phyloP scores from a whole-genome alignment of 352 stramenopile species.

The Phytophthora cactorum region DNA sequence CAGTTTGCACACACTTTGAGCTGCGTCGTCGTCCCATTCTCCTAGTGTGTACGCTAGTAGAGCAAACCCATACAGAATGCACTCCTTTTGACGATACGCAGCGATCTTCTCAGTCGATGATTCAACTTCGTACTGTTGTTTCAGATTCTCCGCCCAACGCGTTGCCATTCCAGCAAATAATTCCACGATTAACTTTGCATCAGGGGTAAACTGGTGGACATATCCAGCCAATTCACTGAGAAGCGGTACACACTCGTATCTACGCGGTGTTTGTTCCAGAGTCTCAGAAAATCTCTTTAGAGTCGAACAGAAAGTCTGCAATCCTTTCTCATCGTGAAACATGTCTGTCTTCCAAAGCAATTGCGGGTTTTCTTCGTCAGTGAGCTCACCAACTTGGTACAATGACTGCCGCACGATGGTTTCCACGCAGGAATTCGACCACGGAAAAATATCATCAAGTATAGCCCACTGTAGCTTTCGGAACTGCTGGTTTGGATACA shows the following conservation, averaged over 20 bases:
- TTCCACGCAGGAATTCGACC: background rate
- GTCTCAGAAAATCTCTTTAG: conserved; percentile 22
- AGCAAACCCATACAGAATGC: conserved; percentile 50
- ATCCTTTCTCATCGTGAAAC: background rate
- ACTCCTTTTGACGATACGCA: conserved; percentile 41
- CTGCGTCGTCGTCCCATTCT: conserved; percentile 1
- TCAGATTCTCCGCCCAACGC: conserved; percentile 28
- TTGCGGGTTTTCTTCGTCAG: background rate
- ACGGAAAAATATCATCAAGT: background rate
- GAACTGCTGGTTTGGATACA: background rate
- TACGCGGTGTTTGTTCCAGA: conserved; percentile 34
- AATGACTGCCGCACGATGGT: background rate
- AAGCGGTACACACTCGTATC: conserved; percentile 38
- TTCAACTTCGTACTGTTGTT: conserved; percentile 3
- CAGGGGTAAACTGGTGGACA: background rate
- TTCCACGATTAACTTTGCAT: conserved; percentile 14
- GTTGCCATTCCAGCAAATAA: conserved; percentile 35
- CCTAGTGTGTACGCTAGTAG: conserved; percentile 32
- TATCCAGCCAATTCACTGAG: conserved; percentile 41
- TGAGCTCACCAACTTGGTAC: background rate
- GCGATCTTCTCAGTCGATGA: conserved; percentile 13
- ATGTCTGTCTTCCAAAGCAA: conserved; percentile 41
- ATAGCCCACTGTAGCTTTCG: background rate
- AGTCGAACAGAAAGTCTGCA: conserved; percentile 25
- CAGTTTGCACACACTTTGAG: conserved; percentile 44